Base-by-base conservation (phyloP, 208 protist genomes). In the Acanthamoeba healyi region DNA sequence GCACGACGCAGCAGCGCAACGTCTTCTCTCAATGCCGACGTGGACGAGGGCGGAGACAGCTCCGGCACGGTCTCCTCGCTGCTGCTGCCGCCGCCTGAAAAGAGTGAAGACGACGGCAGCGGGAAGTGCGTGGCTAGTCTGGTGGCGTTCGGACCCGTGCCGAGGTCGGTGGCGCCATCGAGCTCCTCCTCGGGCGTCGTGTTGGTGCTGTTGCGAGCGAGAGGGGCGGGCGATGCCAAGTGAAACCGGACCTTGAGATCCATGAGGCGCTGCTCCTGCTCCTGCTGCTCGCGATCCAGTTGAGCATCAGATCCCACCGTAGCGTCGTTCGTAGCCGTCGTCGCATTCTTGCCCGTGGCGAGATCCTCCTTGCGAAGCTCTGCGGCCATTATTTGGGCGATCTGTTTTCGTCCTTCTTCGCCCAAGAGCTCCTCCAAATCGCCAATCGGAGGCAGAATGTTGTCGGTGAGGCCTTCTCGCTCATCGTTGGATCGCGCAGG, bases 221-320 rank as follows among this genome's bases (percentile, higher is more conserved):
- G 38, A 2, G 70, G 70, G 7, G 70, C 70, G 0, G 70, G 70
- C 70, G 70, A 79, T 32, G 32, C 36, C 36, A 79, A 36, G 70
- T 79, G 70, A 24, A 79, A 79, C 22, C 70, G 70, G 14, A 15
- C 70, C 70, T 79, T 79, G 38, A 79, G 70, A 24, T 79, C 70
- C 32, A 49, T 79, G 12, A 79, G 70, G 7, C 70, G 70, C 38
- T 46, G 70, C 38, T 79, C 70, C 36, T 79, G 70, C 70, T 38
- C 70, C 70, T 79, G 70, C 36, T 36, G 70, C 36, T 49, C 36
- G 36, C 32, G 70, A 32, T 74, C 34, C 65, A 40, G 6, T 32
- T 74, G 65, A 5, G 19, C 7, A n/a, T 42, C 19, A 26, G 61
- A 7, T 10, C 7, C 61, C 29, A 29, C 61, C 61, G 5, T 34